Base-by-base conservation (phyloP, 1,284 basidiomycete genomes). In the Moesziomyces globuligerus region DNA sequence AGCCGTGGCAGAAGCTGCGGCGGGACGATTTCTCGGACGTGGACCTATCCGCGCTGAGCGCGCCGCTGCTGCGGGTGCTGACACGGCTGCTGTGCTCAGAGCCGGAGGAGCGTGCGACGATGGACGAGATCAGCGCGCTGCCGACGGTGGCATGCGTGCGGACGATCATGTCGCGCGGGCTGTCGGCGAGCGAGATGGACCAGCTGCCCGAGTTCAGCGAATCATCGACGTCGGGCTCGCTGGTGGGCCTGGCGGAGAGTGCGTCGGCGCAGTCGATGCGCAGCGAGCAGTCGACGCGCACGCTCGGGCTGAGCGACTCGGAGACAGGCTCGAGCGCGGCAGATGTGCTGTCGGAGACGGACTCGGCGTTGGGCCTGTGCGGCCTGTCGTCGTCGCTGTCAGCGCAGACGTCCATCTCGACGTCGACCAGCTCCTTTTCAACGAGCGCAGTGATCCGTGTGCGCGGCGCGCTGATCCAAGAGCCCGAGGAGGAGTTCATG, bases 1-100 rank as follows among this genome's bases (percentile, higher is more conserved):
- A 92, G 70, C 88, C 91, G 1, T 99, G 96, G 96, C 93, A 96
- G 77, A 90, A 91, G 72, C 87, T 98, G 39, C 90, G 96, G 47
- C 88, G 88, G 58, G 91, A 96, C 83, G 92, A 99, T 84, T 93
- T 97, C 80, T 89, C 89, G 45, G 92, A 94, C 78, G 90, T 97
- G 50, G 90, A 94, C 81, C 83, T 88, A 3, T 82, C 85, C 9
- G 86, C 87, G n/a, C 87, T 90, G 24, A 78, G 73, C 46, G 74
- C 76, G 6, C 64, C 77, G 15, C 61, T 83, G 49, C 62, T 77
- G 28, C 47, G 72, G 10, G 46, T 82, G 40, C 72, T 83, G 23
- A 65, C 64, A 26, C 46, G 57, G 20, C 50, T 78, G 47, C 59
- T 81, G 11, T 47, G 49, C 17, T 74, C 75, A 7, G 53, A 75